Base-by-base conservation (phyloP, 2,329 filamentous ascomycete species). In the Pseudogymnoascus sp. region DNA sequence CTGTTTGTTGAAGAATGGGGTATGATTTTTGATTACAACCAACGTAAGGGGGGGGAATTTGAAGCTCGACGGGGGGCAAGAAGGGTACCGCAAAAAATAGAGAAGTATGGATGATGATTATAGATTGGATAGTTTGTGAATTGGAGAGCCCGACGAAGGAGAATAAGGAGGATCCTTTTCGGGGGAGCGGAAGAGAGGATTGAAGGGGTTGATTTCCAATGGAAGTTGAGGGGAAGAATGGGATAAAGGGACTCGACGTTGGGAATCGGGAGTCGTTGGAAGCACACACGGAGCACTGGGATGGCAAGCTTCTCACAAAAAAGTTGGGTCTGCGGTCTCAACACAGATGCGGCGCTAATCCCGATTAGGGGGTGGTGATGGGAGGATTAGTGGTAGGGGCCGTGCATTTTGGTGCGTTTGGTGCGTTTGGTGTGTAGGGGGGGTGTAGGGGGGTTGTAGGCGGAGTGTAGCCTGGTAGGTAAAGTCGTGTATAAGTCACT, bases 241-340 rank as follows among this genome's bases (percentile, higher is more conserved):
- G 5, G 9, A 10, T 7, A 6, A n/a, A n/a, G 44, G n/a, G 7
- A 53, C n/a, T 40, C 50, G 50, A 19, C 50, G 50, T 57, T 38
- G 59, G 59, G 59, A 42, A 61, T 26, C 6, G 26, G 26, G 8
- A 28, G 1, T 4, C 4, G 6, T 4, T 19, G 17, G 17, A 31
- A 42, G 13, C 38, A 26, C 57, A 40, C 21, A 61, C 3, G 13
- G 10, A 42, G 19, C 5, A 57, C 28, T 19, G 50, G 50, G 6
- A 57, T 28, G 28, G 50, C 50, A 57, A 57, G 59, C 59, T 61
- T 38, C 33, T 61, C 59, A 61, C 59, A 61, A 61, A 61, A 61
- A 61, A 42, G 33, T 44, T 33, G 61, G 61, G 28, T 33, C 40
- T 42, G 17, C 26, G 28, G 42, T 33, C 61, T 50, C 61, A 62